A percentile compares a stretch with the other conserved stretches of the same genome.
phyloP scores from a whole-genome alignment of 1,284 basidiomycete species.

The Inonotus hispidus region DNA sequence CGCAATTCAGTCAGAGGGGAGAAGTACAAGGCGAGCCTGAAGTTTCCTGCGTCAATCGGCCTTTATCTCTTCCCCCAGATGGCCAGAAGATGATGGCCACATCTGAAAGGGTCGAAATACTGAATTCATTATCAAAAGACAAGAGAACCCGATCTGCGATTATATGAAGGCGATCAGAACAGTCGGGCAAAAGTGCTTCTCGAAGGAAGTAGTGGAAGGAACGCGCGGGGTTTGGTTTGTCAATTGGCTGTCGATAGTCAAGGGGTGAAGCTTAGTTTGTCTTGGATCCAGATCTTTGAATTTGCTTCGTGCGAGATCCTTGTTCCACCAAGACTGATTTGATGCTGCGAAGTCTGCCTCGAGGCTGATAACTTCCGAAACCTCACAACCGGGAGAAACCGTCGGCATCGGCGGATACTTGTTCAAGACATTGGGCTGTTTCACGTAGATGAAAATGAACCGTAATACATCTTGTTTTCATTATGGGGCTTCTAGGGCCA shows the following conservation, averaged over 20 bases:
- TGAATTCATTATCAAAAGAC: background rate
- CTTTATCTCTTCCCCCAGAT: no score
- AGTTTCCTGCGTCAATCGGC: no score
- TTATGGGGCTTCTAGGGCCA: background rate
- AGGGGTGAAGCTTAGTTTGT: background rate
- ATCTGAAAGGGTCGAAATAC: background rate
- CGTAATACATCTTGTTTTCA: background rate
- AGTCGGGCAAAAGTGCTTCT: background rate
- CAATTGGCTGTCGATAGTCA: background rate
- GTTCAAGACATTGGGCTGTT: background rate
- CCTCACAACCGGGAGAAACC: background rate
- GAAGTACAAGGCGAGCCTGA: no score
- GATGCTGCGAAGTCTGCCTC: background rate
- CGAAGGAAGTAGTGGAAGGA: background rate
- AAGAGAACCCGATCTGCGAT: background rate
- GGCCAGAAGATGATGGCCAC: no score
- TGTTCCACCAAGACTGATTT: background rate
- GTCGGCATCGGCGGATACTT: background rate
- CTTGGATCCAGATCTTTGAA: background rate
- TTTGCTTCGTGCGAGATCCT: no score
- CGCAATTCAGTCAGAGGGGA: no score
- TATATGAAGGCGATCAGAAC: background rate
- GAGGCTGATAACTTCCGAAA: background rate
- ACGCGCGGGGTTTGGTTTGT: background rate
- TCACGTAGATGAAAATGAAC: background rate